Evolutionary conservation across 345 rosid genomes (phyloP).

Genomic region (Linum tenue): DNA sequence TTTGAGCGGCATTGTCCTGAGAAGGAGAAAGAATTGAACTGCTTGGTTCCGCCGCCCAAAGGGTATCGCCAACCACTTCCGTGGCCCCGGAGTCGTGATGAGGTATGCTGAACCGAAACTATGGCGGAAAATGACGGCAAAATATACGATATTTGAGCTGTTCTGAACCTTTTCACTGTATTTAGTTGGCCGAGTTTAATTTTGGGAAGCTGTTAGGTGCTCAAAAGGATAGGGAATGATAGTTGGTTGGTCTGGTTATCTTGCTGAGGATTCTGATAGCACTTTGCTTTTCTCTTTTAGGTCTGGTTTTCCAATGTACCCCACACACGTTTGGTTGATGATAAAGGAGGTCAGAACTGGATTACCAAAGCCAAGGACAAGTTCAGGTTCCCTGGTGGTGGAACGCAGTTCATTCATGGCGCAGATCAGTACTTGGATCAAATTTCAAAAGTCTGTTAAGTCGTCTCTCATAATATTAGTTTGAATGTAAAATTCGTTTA

Average conservation of each 20-base stretch:
- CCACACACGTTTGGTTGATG: constrained; percentile 75
- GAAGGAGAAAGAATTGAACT: constrained; percentile 53
- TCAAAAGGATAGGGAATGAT: no score
- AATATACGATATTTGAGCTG: background rate
- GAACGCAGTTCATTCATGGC: constrained; percentile 95
- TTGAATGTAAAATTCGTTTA: background rate
- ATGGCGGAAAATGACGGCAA: background rate
- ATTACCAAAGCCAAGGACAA: constrained; percentile 59
- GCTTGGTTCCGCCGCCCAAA: constrained; percentile 67
- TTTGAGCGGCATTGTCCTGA: constrained; percentile 84
- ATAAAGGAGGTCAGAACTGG: constrained; percentile 98
- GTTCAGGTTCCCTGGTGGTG: constrained; percentile 96
- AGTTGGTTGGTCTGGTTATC: background rate
- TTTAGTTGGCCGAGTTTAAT: no score
- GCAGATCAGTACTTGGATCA: constrained; percentile 87
- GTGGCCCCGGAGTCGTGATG: constrained; percentile 93
- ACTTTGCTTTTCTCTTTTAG: constrained; percentile 27
- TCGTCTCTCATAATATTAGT: background rate
- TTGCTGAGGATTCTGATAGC: constrained; percentile 4
- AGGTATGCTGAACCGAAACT: constrained; percentile 36
- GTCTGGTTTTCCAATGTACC: constrained; percentile 90
- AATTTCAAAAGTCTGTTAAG: constrained; percentile 50
- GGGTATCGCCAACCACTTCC: constrained; percentile 66
- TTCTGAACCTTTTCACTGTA: background rate
- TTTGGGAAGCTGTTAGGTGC: no score